phyloP scores from a whole-genome alignment of 179 eudicot genomes.

The Amaranthus tricolor region DNA sequence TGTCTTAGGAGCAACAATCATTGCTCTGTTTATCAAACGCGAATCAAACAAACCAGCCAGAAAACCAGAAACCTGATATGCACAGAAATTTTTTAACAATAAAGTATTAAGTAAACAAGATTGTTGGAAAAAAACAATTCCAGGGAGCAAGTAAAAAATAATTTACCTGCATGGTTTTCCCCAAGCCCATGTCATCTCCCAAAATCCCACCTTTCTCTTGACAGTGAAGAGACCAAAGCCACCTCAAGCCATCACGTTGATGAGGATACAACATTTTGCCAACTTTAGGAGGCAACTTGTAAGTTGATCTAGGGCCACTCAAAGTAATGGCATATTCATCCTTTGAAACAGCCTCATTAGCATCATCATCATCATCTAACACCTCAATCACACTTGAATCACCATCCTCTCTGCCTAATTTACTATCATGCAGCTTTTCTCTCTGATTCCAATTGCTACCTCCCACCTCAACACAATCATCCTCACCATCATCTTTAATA shows the following conservation, averaged over 20 bases:
- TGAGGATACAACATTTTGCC: constrained; percentile 86
- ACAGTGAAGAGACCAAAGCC: constrained; percentile 98
- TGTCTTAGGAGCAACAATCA: constrained; percentile 95
- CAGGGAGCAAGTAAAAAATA: not conserved
- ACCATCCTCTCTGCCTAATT: constrained; percentile 27
- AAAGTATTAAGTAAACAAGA: not conserved
- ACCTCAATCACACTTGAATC: constrained; percentile 37
- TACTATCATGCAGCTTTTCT: constrained; percentile 22
- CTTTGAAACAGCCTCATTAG: constrained; percentile 30
- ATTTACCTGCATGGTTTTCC: constrained; percentile 98
- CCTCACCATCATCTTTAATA: constrained; percentile 32
- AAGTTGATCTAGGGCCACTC: constrained; percentile 53
- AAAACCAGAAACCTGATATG: constrained; percentile 72
- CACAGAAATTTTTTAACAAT: constrained; percentile 6
- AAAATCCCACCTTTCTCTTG: constrained; percentile 92
- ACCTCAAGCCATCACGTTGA: constrained; percentile 92
- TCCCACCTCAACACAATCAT: constrained; percentile 52
- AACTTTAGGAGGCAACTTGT: constrained; percentile 52
- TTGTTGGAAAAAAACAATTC: not conserved
- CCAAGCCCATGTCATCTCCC: constrained; percentile 99
- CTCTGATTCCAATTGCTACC: constrained; percentile 31
- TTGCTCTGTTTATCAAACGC: constrained; percentile 59
- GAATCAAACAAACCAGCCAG: constrained; percentile 84
- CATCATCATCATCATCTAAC: constrained; percentile 34
- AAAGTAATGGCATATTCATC: constrained; percentile 40